Evolutionary conservation across 2,329 filamentous ascomycete genomes (phyloP).

Genomic region (Diplodia seriata): DNA sequence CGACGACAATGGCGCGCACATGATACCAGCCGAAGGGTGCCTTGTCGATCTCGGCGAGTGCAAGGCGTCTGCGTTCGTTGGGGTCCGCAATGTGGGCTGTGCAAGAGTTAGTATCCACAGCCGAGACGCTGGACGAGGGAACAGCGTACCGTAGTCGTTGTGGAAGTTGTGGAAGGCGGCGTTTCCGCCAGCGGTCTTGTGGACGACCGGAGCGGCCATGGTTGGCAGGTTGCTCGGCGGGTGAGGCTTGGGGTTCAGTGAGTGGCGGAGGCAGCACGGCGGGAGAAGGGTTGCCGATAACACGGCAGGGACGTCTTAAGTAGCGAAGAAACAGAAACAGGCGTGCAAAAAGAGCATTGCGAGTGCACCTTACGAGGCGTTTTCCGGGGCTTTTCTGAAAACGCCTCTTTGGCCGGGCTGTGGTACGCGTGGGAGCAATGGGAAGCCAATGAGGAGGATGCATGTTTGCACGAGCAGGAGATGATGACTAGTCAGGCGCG

Average conservation of each 20-base stretch:
- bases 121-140: neutral
- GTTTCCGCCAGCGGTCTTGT: conserved; percentile 40
- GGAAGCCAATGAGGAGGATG: conserved; percentile 10
- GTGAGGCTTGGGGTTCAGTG: neutral
- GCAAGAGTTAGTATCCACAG: neutral
- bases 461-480: conserved; percentile 26
- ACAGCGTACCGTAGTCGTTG: conserved; percentile 66
- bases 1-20: conserved; percentile 76
- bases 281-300: neutral
- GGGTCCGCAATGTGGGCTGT: conserved; percentile 64
- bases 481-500: conserved; percentile 23
- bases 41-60: conserved; percentile 82
- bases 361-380: neutral
- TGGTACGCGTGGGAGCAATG: conserved; percentile 11
- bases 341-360: too few relatives aligned
- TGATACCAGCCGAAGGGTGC: conserved; percentile 85
- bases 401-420: conserved; percentile 6
- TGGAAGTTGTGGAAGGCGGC: conserved; percentile 66
- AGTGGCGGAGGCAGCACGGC: neutral
- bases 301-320: conserved; percentile 16
- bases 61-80: conserved; percentile 79
- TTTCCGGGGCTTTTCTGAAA: conserved; percentile 25
- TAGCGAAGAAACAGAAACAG: neutral
- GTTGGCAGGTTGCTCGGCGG: conserved; percentile 4
- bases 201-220: conserved; percentile 32